phyloP scores from a whole-genome alignment of 192 early-diverging fungal genomes.

The Spizellomyces punctatus region DNA sequence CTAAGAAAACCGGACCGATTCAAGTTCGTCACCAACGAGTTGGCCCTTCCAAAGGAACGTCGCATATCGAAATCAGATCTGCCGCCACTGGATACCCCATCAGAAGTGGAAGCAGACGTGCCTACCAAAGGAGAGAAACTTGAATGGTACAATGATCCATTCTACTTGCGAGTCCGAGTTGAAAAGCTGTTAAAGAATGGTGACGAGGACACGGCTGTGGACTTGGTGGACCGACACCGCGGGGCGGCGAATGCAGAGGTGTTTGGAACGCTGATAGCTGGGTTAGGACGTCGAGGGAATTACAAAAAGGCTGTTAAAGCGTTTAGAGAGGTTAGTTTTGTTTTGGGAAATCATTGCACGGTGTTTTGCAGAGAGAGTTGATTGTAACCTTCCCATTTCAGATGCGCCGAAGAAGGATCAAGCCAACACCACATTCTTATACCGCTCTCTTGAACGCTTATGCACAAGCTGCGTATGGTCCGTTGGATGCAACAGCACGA shows the following conservation, averaged over 20 bases:
- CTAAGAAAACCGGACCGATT: too few species aligned
- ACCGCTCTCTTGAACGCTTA: conserved; percentile 31
- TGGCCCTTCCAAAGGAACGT: too few species aligned
- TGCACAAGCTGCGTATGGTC: conserved; percentile 14
- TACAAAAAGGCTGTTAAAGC: conserved; percentile 7
- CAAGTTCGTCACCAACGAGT: too few species aligned
- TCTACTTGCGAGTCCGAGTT: conserved; percentile 4
- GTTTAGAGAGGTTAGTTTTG: conserved; percentile 2
- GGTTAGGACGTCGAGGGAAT: conserved; percentile 8
- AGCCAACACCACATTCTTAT: conserved; percentile 30
- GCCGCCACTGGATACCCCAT: too few species aligned
- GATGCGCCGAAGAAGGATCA: conserved; percentile 36
- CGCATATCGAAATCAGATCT: too few species aligned
- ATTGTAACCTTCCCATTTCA: conserved; percentile 4
- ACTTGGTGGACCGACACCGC: conserved; percentile 22
- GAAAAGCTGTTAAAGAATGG: conserved; percentile 10
- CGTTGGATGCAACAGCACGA: background rate
- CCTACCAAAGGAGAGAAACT: too few species aligned
- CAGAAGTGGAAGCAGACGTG: too few species aligned
- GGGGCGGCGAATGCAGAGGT: conserved; percentile 18
- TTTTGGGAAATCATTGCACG: background rate
- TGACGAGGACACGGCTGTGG: conserved; percentile 8
- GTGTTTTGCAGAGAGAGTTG: too few species aligned
- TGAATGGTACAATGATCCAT: conserved; percentile 27
- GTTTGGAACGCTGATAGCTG: conserved; percentile 22